These are phyloP conservation scores for Aspergillus felis DNA, from an alignment of 2,329 filamentous ascomycete genomes.

Conservation along the genomic window DNA sequence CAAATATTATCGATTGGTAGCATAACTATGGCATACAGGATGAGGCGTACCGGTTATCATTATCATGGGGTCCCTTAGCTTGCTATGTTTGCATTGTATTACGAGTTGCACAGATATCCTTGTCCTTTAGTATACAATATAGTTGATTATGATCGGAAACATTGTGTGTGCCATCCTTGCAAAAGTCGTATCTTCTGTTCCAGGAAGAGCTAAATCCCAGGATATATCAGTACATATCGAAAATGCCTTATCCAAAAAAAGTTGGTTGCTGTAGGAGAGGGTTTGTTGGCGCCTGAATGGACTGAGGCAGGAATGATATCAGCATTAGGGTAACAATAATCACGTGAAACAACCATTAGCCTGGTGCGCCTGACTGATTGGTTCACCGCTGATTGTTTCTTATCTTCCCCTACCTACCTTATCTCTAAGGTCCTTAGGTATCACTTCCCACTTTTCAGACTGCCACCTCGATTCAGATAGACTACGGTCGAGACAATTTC, in stretches of 20 bases:
- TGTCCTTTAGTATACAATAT: neutral
- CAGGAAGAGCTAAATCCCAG: no score
- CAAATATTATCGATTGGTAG: slow-evolving; percentile 35
- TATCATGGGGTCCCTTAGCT: neutral
- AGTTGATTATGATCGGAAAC: neutral
- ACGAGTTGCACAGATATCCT: neutral
- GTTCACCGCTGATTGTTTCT: neutral
- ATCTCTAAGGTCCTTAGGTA: no score
- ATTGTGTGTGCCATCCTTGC: neutral
- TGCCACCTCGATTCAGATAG: neutral
- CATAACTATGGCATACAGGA: neutral
- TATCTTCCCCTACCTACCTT: neutral
- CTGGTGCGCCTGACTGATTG: neutral
- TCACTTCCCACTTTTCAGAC: neutral
- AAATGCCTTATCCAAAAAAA: no score
- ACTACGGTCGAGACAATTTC: neutral
- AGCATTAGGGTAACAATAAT: neutral
- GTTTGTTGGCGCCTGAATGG: neutral
- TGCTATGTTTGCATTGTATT: neutral
- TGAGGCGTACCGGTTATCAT: slow-evolving; percentile 3
- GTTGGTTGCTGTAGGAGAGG: no score
- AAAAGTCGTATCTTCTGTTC: neutral
- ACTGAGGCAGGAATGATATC: neutral
- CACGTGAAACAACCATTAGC: neutral
- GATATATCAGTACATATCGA: neutral